Evolutionary conservation across 305 asterid species (phyloP), one percentile per base, ranked within the genome.

Genomic region (Andrographis paniculata): DNA sequence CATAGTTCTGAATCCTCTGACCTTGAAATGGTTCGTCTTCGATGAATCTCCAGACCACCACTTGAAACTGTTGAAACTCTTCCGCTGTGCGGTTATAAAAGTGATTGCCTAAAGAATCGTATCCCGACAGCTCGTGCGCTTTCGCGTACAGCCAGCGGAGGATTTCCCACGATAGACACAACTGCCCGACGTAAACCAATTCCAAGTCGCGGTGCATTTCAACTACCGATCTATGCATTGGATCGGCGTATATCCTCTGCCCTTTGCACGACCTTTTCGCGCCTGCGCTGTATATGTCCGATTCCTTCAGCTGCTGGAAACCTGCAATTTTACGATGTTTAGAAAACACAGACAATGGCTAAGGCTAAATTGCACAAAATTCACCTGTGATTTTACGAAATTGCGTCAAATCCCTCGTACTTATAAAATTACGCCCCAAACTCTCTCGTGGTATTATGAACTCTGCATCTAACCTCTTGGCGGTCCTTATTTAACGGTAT

Each of bases 91-190:
- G 76, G 52, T 78, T 82, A 48, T 85, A 88, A 1, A 83, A 73
- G 38, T 45, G 84, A 19, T 37, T 48, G 28, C 68, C 70, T 1
- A 47, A 52, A 5, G 58, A 22, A 20, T 72, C 84, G 42, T 69
- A 60, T 36, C 60, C 75, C 7, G 66, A 49, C 23, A 85, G 56
- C 56, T 70, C 80, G 18, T 56, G 69, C 0, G 76, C 62, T 71
- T 75, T 85, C 15, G 55, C 62, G 47, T 66, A 63, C 60, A 79
- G 58, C 95, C 97, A 88, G 8, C 48, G 46, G 8, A 88, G 68
- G 36, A 88, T 79, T 60, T 85, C 97, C 93, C 93, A 88, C 0
- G 95, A 79, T 15, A 85, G 71, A 60, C 97, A 85, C 13, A 75
- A 47, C 37, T 85, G 93, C 10, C 97, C 97, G 27, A 82, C 77